A percentile compares a stretch with the other conserved stretches of the same genome.
Evolutionary conservation across 441 rosid species (phyloP).

Genomic region (Pelargonium myrrhifolium): DNA sequence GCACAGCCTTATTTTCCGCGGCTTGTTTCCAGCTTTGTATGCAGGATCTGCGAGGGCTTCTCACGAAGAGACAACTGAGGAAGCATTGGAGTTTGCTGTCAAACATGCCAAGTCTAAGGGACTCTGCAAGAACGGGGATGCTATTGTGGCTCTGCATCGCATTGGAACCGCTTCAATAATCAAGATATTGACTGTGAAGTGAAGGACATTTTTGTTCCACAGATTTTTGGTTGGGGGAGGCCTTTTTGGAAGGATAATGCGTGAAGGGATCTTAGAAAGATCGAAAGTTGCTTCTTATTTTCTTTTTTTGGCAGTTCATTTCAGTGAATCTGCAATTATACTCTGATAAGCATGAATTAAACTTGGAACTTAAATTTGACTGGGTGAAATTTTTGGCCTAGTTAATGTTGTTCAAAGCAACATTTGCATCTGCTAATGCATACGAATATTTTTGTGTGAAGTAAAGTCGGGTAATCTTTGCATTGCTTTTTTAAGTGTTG

Average conservation of each 20-base stretch:
- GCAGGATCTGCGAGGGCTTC: conserved; percentile 90
- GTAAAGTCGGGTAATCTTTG: not conserved
- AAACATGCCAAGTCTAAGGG: conserved; percentile 52
- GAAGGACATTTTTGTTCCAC: conserved; percentile 15
- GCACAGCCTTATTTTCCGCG: conserved; percentile 77
- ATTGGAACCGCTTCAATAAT: conserved; percentile 75
- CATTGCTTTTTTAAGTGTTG: not conserved
- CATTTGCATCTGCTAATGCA: not conserved
- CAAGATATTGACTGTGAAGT: conserved; percentile 77
- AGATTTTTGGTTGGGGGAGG: not conserved
- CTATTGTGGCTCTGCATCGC: conserved; percentile 79
- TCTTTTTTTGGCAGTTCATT: not conserved
- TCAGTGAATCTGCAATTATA: not conserved
- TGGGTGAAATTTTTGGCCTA: not conserved
- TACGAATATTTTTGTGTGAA: not conserved
- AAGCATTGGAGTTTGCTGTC: conserved; percentile 67
- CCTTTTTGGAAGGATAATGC: not conserved
- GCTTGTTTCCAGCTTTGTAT: conserved; percentile 59
- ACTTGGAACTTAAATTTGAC: not conserved
- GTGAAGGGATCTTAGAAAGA: not conserved
- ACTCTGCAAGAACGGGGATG: conserved; percentile 71
- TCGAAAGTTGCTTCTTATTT: not conserved
- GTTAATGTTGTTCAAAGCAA: not conserved
- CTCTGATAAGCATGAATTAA: not conserved
- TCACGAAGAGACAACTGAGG: conserved; percentile 78